These are phyloP conservation scores for Vaccinium corymbosum DNA, from an alignment of 148 eudicot species.

Conservation along the genomic window DNA sequence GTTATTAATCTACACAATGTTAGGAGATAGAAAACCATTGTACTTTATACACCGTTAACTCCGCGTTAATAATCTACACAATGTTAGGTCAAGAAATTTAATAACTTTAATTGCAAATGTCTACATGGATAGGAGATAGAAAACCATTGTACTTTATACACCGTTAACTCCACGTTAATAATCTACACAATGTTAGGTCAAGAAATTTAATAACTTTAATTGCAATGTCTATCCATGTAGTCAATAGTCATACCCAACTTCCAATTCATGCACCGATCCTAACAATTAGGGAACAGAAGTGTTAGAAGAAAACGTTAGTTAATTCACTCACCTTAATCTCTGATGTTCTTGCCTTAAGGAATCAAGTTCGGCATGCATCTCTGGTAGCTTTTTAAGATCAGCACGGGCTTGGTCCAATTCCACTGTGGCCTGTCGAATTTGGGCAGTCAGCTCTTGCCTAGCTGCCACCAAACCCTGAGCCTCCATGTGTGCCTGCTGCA, in stretches of 20 bases:
- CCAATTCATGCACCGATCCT: background rate
- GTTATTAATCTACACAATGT: background rate
- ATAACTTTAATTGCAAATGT: background rate
- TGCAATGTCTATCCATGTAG: background rate
- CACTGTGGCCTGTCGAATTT: slow-evolving; percentile 46
- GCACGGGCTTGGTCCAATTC: slow-evolving; percentile 59
- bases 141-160: background rate
- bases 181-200: background rate
- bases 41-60: background rate
- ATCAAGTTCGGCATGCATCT: slow-evolving; percentile 67
- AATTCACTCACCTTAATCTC: slow-evolving; percentile 63
- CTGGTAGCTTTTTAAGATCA: slow-evolving; percentile 61
- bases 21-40: background rate
- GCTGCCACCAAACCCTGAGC: slow-evolving; percentile 55
- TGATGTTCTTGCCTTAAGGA: slow-evolving; percentile 70
- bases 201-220: background rate
- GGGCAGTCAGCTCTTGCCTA: slow-evolving; percentile 55
- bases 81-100: background rate
- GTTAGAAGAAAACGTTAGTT: background rate
- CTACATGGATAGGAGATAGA: background rate
- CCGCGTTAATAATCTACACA: background rate
- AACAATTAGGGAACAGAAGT: background rate
- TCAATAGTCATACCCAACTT: background rate
- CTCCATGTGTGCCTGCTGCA: slow-evolving; percentile 63
- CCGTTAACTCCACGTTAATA: background rate